Evolutionary conservation across 2,329 filamentous ascomycete species (phyloP).

Genomic region (Cytospora schulzeri): DNA sequence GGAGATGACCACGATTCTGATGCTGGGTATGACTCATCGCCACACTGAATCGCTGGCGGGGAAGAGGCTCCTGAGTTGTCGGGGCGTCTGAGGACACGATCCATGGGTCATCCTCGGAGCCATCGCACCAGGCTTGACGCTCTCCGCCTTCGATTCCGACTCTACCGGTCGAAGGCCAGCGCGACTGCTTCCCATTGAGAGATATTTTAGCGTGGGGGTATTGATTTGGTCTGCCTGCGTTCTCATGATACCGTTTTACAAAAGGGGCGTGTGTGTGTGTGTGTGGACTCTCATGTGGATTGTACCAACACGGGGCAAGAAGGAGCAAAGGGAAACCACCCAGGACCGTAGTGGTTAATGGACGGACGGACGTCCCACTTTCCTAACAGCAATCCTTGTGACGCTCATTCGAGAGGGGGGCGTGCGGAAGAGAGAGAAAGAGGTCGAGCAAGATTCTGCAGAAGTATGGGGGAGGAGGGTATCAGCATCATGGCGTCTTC

Average conservation of each 20-base stretch:
- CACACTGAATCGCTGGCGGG: conserved; percentile 9
- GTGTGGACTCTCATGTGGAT: neutral
- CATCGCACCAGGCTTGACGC: neutral
- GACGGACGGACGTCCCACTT: neutral
- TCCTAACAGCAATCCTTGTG: neutral
- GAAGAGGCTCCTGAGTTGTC: neutral
- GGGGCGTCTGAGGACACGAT: neutral
- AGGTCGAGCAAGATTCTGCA: neutral
- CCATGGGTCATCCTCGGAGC: neutral
- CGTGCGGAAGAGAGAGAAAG: neutral
- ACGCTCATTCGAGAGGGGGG: neutral
- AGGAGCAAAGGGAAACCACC: neutral
- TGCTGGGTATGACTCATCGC: conserved; percentile 32
- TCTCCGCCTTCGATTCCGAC: neutral
- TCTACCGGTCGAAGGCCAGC: neutral
- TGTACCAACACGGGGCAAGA: neutral
- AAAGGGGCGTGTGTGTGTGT: neutral
- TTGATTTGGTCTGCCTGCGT: neutral
- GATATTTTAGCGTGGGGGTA: neutral
- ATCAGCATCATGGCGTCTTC: conserved; percentile 23
- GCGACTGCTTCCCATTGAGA: neutral
- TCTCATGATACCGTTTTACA: neutral
- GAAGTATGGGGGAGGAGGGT: neutral
- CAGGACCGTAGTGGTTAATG: neutral
- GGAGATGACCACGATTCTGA: conserved; percentile 68